Base-by-base conservation (phyloP, 23 red algal genomes). In the Gracilaria vermiculophylla region DNA sequence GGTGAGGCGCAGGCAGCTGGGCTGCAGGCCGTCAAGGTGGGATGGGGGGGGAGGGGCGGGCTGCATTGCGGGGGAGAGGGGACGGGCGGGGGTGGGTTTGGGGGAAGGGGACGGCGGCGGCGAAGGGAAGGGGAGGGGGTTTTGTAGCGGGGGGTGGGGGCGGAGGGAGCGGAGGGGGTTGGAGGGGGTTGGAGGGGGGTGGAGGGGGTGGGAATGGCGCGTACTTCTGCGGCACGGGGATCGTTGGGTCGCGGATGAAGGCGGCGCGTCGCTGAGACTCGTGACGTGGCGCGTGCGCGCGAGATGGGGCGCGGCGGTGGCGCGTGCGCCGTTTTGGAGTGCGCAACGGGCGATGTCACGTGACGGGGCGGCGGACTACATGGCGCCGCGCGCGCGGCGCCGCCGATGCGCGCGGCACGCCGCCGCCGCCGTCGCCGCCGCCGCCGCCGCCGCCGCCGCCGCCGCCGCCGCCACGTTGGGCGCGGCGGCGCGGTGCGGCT, bases 261-360 rank as follows among this genome's bases (percentile, higher is more conserved):
- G 7, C 5, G 37, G 20, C 39, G 37, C 39, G 67, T 5, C 67
- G 67, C 67, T 42, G 67, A 73, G 67, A 73, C 67, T 73, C 67
- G 67, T 73, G 67, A 73, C 67, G 67, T 73, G 67, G 67, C 67
- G 67, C 39, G 6, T 27, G 55, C 55, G 43, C 43, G 43, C 43
- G n/a, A n/a, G n/a, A 47, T 47, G 43, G 17, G 3, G 58, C 58
- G 58, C 58, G 58, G 28, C 10, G 4, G 58, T 64, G 58, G 58
- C 58, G 58, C 20, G 12, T 31, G 55, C 5, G 58, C 6, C 29
- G 58, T 64, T 64, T 64, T 35, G 29, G 52, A 19, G 52, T 19
- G 52, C 52, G 58, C 58, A 35, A 61, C 55, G 3, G 55, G 4
- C 58, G 28, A 7, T 28, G 29, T 35, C 29, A 35, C 58, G 58